Evolutionary conservation across 148 eudicot species (phyloP), one percentile per base, ranked within the genome.

Genomic region (Simmondsia chinensis): DNA sequence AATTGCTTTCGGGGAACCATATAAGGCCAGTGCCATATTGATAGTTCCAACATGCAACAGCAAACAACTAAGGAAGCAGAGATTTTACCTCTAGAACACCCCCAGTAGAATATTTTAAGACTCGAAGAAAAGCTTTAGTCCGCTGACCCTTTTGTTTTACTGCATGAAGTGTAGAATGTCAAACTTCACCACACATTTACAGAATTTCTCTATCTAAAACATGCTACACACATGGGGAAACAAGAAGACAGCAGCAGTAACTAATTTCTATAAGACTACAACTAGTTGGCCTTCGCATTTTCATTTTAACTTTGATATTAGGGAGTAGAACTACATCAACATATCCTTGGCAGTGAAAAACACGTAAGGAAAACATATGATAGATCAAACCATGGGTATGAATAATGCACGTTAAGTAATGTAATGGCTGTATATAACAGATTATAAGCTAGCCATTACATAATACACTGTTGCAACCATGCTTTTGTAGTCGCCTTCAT

Each of bases 71-170:
- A 12, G 11, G 20, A 18, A 24, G 40, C 9, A 35, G 20, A 12
- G 29, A 44, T 20, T 44, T 54, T 60, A 80, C 96, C 86, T 88
- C 96, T 31, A 88, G 91, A 66, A 80, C 79, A 54, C 99, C 99
- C 38, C 95, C 99, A 46, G 64, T 69, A 10, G 99, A 82, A 69
- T 86, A 79, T 58, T 91, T 91, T 40, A 91, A 43, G 34, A 91
- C 94, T 41, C 79, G 95, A 31, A 91, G 86, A 74, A 82, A 82
- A 52, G 94, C 89, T 68, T 79, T 76, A 11, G 77, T 66, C 33
- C 69, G 64, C 62, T 74, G 76, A 44, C 56, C 83, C 77, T 86
- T 74, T 24, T 64, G 59, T 73, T 74, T 68, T 34, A 73, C 96
- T 87, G 88, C 71, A 69, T 31, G 22, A 48, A 63, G 42, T 40